phyloP scores from a whole-genome alignment of 2,329 filamentous ascomycete genomes.

The Waltergamsia citrina region DNA sequence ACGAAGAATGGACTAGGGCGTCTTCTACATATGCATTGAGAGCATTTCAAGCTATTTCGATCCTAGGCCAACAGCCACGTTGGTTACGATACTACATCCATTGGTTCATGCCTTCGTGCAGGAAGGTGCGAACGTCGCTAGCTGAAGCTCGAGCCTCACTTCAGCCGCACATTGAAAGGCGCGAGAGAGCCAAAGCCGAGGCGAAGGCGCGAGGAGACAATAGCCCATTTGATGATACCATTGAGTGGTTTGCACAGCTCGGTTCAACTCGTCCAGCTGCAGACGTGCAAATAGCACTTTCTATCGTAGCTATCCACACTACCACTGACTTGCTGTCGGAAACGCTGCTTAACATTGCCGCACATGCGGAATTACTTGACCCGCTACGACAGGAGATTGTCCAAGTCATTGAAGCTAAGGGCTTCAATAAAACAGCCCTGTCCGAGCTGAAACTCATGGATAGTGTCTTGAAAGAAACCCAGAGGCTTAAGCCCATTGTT shows the following conservation, averaged over 20 bases:
- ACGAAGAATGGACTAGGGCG: constrained; percentile 10
- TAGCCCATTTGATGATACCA: constrained; percentile 8
- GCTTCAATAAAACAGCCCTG: constrained; percentile 10
- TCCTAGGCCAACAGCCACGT: constrained; percentile 8
- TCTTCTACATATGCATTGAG: constrained; percentile 6
- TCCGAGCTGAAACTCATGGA: constrained; percentile 14
- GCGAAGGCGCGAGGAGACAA: constrained; percentile 4
- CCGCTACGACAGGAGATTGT: constrained; percentile 12
- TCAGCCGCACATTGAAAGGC: constrained; percentile 8
- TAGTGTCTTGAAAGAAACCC: constrained; percentile 13
- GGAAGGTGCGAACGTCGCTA: constrained; percentile 5
- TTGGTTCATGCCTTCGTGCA: constrained; percentile 10
- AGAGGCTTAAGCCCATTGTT: constrained; percentile 12
- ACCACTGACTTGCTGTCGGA: constrained; percentile 11
- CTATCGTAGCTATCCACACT: constrained; percentile 13
- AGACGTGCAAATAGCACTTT: constrained; percentile 9
- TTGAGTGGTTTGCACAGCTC: constrained; percentile 10
- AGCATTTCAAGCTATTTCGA: constrained; percentile 3
- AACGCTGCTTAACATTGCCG: constrained; percentile 10
- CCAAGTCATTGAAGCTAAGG: constrained; percentile 8
- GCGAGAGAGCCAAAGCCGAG: constrained; percentile 5
- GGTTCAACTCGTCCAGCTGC: constrained; percentile 6
- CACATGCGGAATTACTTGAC: constrained; percentile 10
- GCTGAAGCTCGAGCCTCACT: constrained; percentile 5
- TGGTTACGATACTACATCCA: constrained; percentile 8